These are phyloP conservation scores for Fusarium tupiense DNA, from an alignment of 2,329 filamentous ascomycete genomes.

Conservation along the genomic window DNA sequence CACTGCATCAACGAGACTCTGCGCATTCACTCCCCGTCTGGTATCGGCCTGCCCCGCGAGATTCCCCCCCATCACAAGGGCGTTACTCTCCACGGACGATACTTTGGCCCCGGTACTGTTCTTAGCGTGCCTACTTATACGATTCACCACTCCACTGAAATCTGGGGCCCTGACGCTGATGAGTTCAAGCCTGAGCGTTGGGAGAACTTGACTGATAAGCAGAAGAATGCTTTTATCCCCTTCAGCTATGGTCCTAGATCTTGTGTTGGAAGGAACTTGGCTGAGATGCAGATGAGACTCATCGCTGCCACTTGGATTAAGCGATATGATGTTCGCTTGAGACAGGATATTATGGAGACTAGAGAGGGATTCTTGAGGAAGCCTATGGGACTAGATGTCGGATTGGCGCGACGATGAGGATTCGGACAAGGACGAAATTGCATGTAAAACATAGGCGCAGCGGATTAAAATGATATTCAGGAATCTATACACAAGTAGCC, in stretches of 20 bases:
- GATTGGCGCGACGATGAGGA: conserved; percentile 17
- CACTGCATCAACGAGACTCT: conserved; percentile 84
- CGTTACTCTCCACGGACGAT: conserved; percentile 71
- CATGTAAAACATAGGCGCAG: not conserved
- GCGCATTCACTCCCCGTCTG: conserved; percentile 86
- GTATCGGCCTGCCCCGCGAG: conserved; percentile 82
- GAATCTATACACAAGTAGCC: not conserved
- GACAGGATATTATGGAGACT: conserved; percentile 75
- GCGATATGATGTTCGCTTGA: conserved; percentile 59
- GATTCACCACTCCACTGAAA: conserved; percentile 77
- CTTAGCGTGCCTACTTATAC: conserved; percentile 85
- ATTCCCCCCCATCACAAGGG: conserved; percentile 72
- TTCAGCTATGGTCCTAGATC: conserved; percentile 77
- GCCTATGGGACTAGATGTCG: conserved; percentile 69
- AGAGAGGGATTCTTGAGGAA: conserved; percentile 85
- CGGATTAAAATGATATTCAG: not conserved
- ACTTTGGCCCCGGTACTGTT: conserved; percentile 80
- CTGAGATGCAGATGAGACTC: conserved; percentile 87
- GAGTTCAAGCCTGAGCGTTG: conserved; percentile 81
- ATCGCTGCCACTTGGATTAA: conserved; percentile 75
- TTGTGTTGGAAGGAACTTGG: conserved; percentile 83
- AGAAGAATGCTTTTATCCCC: conserved; percentile 79
- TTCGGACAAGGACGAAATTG: not conserved
- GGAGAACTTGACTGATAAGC: conserved; percentile 68
- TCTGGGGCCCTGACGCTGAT: conserved; percentile 80